Conservation (phyloP, 345 rosid genomes). For the Aegle marmelos region DNA sequence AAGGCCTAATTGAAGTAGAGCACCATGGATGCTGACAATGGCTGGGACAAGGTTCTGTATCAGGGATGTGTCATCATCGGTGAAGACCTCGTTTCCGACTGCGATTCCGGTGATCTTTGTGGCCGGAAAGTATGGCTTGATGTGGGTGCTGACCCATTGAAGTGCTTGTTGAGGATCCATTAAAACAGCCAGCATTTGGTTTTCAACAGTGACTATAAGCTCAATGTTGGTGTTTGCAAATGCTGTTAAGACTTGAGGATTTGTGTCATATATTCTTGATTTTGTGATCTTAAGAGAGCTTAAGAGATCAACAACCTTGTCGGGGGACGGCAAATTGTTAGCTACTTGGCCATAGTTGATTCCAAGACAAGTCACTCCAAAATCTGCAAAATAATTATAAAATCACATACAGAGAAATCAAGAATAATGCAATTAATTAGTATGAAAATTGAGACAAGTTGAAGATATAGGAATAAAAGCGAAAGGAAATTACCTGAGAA, state of each 20-base stretch:
- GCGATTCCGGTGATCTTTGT: conserved; percentile 68
- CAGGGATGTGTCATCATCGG: conserved; percentile 49
- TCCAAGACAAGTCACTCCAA: conserved; percentile 61
- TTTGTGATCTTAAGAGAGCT: conserved; percentile 59
- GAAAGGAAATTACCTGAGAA: conserved; percentile 40
- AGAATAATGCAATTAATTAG: background rate
- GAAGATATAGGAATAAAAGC: background rate
- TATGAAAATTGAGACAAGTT: background rate
- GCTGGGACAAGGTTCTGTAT: conserved; percentile 68
- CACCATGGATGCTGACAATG: conserved; percentile 65
- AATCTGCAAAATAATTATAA: conserved; percentile 26
- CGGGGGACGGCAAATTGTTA: conserved; percentile 71
- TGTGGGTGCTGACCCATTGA: conserved; percentile 66
- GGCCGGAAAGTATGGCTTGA: conserved; percentile 67
- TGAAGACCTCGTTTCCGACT: conserved; percentile 74
- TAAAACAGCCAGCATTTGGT: conserved; percentile 55
- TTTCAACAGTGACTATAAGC: conserved; percentile 76
- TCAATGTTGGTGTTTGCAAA: conserved; percentile 73
- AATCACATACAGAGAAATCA: background rate
- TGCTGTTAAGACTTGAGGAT: conserved; percentile 68
- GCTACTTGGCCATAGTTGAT: conserved; percentile 94
- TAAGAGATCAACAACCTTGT: conserved; percentile 62
- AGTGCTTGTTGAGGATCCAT: conserved; percentile 74
- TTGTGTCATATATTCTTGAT: conserved; percentile 84
- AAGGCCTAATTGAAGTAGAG: conserved; percentile 69